Evolutionary conservation across 2,329 filamentous ascomycete genomes (phyloP), one percentile per base, ranked within the genome.

Genomic region (Colletotrichum lupini): DNA sequence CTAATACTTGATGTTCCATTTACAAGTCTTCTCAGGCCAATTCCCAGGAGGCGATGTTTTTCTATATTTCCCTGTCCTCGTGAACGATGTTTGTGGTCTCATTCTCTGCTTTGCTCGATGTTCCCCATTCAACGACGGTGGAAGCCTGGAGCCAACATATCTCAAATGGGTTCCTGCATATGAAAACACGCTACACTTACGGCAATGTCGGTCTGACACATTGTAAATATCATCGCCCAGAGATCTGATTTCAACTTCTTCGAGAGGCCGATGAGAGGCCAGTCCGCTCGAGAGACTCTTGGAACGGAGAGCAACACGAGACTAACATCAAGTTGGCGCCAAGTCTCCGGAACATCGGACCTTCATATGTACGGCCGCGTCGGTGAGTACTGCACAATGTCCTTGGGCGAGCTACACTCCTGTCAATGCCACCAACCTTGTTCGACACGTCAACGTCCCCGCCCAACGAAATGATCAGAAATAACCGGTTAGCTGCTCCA

Each of bases 81-180:
- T 22, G 53, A 26, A 30, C 32, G 22, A 19, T 56, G n/a, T 19
- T 60, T 26, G n/a, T 35, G 28, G 22, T 22, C 53, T 42, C 24
- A 46, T 57, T 58, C 53, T 37, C 63, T 32, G 52, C 16, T 37
- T 35, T 32, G 49, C 32, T 53, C 22, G 30, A 16, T 42, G 12
- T 30, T 6, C 7, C 32, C 42, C 19, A 26, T 63, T 8, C 19
- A 11, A 63, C 22, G 9, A 42, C 3, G 19, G 19, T 4, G 19
- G 22, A 68, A 30, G 30, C 53, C 26, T 16, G 30, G 16, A 58
- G 30, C 14, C 12, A 16, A 46, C 2, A 63, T 68, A 65, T 68
- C 58, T 63, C 35, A 72, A 58, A 68, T 22, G 66, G 52, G 66
- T 55, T 64, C 66, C 66, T 72, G 69, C 69, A 72, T 57, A 26